Conservation (phyloP, 1,139 yeast species). For the Diutina catenulata region DNA sequence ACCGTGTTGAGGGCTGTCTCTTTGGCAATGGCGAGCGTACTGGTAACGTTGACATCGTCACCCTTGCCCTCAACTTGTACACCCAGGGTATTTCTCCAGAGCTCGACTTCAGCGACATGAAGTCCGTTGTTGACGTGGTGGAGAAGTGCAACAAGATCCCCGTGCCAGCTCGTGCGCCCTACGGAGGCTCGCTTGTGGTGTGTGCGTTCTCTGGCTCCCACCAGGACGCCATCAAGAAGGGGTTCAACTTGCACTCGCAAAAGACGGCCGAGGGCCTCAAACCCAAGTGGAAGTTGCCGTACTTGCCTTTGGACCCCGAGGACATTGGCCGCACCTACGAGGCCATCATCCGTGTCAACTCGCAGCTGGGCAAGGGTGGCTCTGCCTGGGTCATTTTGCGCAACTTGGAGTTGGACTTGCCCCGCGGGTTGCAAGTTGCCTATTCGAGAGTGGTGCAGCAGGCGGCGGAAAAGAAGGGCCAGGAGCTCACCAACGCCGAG, state of each 20-base stretch:
- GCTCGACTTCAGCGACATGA: slow-evolving; percentile 4
- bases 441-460: slow-evolving; percentile 5
- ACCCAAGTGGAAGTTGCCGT: slow-evolving; percentile 1
- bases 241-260: background rate
- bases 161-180: slow-evolving; percentile 5
- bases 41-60: slow-evolving; percentile 5
- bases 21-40: slow-evolving; percentile 6
- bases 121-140: slow-evolving; percentile 5
- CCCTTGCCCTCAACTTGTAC: slow-evolving; percentile 4
- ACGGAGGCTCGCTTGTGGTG: slow-evolving; percentile 5
- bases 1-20: slow-evolving; percentile 5
- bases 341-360: slow-evolving; percentile 5
- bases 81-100: slow-evolving; percentile 4
- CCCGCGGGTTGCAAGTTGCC: slow-evolving; percentile 5
- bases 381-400: slow-evolving; percentile 2
- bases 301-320: slow-evolving; percentile 5
- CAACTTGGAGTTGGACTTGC: slow-evolving; percentile 5
- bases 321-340: slow-evolving; percentile 6
- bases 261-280: background rate
- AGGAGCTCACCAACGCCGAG: slow-evolving; percentile 4
- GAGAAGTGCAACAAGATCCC: slow-evolving; percentile 6
- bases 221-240: slow-evolving; percentile 6
- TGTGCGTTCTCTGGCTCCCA: slow-evolving; percentile 6
- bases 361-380: slow-evolving; percentile 5
- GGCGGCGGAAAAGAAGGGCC: slow-evolving; percentile 3